A percentile compares a stretch with the other conserved stretches of the same genome.
phyloP scores from a whole-genome alignment of 331 rosid genomes.

The Quercus tomentella region DNA sequence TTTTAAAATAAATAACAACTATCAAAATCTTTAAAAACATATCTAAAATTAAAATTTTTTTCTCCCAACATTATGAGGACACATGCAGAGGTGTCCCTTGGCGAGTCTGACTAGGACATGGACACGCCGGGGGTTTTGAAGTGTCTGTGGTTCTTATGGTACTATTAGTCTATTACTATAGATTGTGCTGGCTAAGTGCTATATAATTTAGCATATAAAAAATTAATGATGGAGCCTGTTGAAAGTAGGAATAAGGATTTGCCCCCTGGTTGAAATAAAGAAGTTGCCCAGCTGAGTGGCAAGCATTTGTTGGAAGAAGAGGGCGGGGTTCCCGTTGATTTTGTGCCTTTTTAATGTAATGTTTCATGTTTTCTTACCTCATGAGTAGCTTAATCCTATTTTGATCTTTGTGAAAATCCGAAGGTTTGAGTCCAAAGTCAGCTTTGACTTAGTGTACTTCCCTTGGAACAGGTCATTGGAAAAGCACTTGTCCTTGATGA shows the following conservation, averaged over 20 bases:
- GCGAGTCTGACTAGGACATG: too few relatives aligned
- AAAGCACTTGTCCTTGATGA: slow-evolving; percentile 92
- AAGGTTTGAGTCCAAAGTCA: not conserved
- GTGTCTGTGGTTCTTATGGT: too few relatives aligned
- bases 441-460: not conserved
- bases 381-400: not conserved
- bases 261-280: too few relatives aligned
- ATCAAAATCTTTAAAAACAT: too few relatives aligned
- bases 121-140: too few relatives aligned
- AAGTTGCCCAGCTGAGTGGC: too few relatives aligned
- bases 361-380: not conserved
- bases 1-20: too few relatives aligned
- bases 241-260: too few relatives aligned
- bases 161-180: not conserved
- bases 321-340: not conserved
- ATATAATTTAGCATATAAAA: not conserved
- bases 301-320: too few relatives aligned
- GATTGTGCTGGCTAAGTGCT: not conserved
- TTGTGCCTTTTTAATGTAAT: not conserved
- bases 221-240: not conserved
- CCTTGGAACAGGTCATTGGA: slow-evolving; percentile 67
- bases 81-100: too few relatives aligned
- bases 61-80: too few relatives aligned
- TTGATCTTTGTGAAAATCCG: not conserved
- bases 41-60: too few relatives aligned